A percentile compares a stretch with the other conserved stretches of the same genome.
Evolutionary conservation across 805 yeast genomes (phyloP).

Genomic region (Kazachstania africana): DNA sequence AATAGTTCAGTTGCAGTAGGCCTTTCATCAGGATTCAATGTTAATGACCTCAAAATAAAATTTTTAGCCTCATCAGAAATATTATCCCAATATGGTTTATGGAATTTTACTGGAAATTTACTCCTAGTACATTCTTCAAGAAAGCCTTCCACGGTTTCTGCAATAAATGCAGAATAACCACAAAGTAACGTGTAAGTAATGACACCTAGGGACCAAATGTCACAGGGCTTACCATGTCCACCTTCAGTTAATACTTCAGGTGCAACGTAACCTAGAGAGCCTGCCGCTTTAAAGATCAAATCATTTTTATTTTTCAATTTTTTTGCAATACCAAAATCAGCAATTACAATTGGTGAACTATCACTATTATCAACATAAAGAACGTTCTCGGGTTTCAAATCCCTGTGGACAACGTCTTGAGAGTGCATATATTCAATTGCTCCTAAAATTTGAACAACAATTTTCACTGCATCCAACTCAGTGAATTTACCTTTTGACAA

Average conservation of each 20-base stretch:
- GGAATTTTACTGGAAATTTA: conserved; percentile 70
- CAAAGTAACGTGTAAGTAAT: conserved; percentile 81
- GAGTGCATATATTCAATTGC: conserved; percentile 74
- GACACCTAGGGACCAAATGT: conserved; percentile 91
- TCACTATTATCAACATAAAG: conserved; percentile 49
- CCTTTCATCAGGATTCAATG: conserved; percentile 53
- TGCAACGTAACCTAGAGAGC: conserved; percentile 93
- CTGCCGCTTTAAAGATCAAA: conserved; percentile 62
- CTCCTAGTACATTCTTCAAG: conserved; percentile 62
- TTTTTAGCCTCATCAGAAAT: conserved; percentile 72
- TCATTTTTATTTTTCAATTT: conserved; percentile 49
- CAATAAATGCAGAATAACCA: conserved; percentile 85
- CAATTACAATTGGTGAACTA: conserved; percentile 68
- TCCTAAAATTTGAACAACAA: conserved; percentile 59
- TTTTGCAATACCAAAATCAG: conserved; percentile 95
- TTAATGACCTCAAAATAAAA: conserved; percentile 62
- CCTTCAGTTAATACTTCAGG: conserved; percentile 76
- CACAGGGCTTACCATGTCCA: conserved; percentile 94
- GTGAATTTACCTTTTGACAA: conserved; percentile 73
- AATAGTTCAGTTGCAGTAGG: conserved; percentile 58
- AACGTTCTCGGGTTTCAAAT: conserved; percentile 88
- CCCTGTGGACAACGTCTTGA: conserved; percentile 79
- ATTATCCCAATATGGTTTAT: conserved; percentile 73
- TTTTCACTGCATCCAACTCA: conserved; percentile 73
- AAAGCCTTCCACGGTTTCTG: conserved; percentile 75